Percentiles rank a stretch among this genome's conserved stretches.
phyloP scores from a whole-genome alignment of 176 grass and related monocot genomes.

The Puya raimondii region DNA sequence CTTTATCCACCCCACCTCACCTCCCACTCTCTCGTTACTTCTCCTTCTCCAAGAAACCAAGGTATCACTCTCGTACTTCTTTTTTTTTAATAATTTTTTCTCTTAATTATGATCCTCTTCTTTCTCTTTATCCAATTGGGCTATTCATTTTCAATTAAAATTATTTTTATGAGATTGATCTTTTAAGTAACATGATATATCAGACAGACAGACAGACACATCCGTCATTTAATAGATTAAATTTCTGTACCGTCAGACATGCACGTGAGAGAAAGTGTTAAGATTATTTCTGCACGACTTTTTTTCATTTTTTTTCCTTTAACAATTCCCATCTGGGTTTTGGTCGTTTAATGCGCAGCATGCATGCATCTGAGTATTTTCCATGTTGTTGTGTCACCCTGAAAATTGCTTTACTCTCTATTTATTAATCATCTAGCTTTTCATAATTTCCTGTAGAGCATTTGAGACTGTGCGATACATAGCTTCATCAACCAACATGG shows the following conservation, averaged over 20 bases:
- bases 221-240: too few species aligned
- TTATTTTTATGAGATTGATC: too few species aligned
- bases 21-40: background rate
- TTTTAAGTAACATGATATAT: too few species aligned
- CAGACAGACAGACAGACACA: too few species aligned
- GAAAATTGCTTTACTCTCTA: too few species aligned
- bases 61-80: background rate
- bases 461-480: background rate
- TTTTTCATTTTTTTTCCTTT: too few species aligned
- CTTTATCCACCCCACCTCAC: conserved; percentile 21
- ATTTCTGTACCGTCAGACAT: too few species aligned
- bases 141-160: background rate
- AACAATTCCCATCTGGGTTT: background rate
- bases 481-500: conserved; percentile 5
- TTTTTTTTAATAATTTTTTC: background rate
- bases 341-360: background rate
- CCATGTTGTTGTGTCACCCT: too few species aligned
- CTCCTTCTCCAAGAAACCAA: background rate
- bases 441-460: background rate
- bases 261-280: too few species aligned
- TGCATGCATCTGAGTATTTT: too few species aligned
- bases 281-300: too few species aligned
- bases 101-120: conserved; percentile 1
- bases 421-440: too few species aligned
- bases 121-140: background rate